phyloP scores from a whole-genome alignment of 257 asterid species.

The Thymus mandschuricus region DNA sequence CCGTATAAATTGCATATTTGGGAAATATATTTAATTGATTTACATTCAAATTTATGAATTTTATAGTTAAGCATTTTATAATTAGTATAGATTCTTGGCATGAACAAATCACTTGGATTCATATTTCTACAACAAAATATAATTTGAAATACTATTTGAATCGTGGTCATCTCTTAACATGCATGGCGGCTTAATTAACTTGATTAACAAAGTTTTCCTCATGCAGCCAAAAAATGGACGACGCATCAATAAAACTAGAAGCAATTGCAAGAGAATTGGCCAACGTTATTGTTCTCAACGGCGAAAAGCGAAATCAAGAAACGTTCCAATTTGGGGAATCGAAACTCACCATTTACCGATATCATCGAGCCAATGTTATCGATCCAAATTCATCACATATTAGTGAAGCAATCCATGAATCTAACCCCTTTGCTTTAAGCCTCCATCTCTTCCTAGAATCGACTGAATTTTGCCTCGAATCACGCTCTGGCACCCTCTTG shows the following conservation, averaged over 20 bases:
- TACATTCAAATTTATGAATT: too few species aligned
- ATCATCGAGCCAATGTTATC: constrained; percentile 42
- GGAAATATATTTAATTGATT: background rate
- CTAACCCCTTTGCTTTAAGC: constrained; percentile 46
- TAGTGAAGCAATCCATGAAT: constrained; percentile 30
- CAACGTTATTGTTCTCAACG: constrained; percentile 30
- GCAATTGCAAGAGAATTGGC: constrained; percentile 47
- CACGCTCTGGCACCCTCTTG: constrained; percentile 15
- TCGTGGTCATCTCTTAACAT: too few species aligned
- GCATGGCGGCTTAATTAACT: too few species aligned
- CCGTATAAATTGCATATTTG: background rate
- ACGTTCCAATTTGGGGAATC: constrained; percentile 34
- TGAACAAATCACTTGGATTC: too few species aligned
- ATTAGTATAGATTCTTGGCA: too few species aligned
- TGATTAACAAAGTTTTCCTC: too few species aligned
- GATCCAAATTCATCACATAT: constrained; percentile 33
- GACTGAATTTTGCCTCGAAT: constrained; percentile 36
- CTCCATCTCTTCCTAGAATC: constrained; percentile 53
- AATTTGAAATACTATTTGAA: too few species aligned
- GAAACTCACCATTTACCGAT: constrained; percentile 46
- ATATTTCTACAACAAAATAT: too few species aligned
- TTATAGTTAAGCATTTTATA: too few species aligned
- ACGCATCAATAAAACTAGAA: constrained; percentile 40
- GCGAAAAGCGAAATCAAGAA: constrained; percentile 16
- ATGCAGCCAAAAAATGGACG: constrained; percentile 50